phyloP scores from a whole-genome alignment of 441 rosid species.

The Cnidoscolus chayamansa region DNA sequence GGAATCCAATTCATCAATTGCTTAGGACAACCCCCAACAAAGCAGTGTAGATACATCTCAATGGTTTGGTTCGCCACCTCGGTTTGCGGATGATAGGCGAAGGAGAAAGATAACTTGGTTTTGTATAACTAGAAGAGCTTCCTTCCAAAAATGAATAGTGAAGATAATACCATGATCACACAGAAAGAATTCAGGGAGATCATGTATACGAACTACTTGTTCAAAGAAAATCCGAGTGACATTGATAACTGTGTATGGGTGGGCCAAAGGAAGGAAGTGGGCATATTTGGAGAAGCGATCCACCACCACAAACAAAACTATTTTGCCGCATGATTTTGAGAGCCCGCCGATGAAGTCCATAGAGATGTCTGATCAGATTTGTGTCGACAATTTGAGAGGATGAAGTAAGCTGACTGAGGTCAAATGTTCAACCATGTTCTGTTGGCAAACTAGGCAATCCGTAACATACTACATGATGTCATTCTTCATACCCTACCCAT shows the following conservation, averaged over 20 bases:
- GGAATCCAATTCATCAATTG: too few species aligned
- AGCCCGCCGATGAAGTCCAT: constrained; percentile 8
- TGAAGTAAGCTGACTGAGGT: background rate
- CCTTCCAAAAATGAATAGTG: background rate
- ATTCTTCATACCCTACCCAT: too few species aligned
- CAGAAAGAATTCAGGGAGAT: background rate
- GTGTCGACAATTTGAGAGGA: background rate
- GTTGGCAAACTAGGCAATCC: too few species aligned
- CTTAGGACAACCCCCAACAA: background rate
- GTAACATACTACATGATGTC: too few species aligned
- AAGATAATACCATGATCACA: background rate
- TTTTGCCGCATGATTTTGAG: background rate
- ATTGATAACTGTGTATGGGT: background rate
- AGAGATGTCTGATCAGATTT: background rate
- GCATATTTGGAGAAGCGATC: background rate
- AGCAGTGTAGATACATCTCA: background rate
- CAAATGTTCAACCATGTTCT: too few species aligned
- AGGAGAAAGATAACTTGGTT: background rate
- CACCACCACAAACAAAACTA: background rate
- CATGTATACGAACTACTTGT: background rate
- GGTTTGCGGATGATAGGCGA: background rate
- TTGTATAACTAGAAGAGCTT: background rate
- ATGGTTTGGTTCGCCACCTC: background rate
- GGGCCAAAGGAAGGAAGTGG: background rate
- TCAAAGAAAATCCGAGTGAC: background rate